Evolutionary conservation across 345 rosid genomes (phyloP).

Genomic region (Salix koriyanagi): DNA sequence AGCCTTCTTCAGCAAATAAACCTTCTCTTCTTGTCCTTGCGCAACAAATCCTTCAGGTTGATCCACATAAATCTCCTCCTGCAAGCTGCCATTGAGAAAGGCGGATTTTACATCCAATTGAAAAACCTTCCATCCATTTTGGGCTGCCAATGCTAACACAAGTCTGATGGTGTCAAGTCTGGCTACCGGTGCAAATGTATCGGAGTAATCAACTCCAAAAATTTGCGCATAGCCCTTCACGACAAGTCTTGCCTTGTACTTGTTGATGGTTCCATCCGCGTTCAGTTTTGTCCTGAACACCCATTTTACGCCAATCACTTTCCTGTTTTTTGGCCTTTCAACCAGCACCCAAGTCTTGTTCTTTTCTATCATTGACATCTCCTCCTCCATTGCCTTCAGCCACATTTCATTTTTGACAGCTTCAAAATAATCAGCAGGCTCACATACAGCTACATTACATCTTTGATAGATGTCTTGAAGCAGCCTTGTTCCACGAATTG

Average conservation of each 20-base stretch:
- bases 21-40: neutral
- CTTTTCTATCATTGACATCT: neutral
- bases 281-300: neutral
- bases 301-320: neutral
- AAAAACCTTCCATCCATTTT: neutral
- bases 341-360: neutral
- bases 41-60: neutral
- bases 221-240: neutral
- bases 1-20: neutral
- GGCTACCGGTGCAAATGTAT: neutral
- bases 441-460: neutral
- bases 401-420: neutral
- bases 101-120: too few species aligned
- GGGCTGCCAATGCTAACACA: neutral
- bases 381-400: neutral
- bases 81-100: neutral
- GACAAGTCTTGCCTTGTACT: neutral
- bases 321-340: neutral
- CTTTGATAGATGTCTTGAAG: neutral
- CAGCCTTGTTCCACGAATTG: neutral
- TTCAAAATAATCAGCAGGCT: neutral
- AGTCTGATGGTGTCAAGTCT: neutral
- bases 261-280: neutral
- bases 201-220: neutral
- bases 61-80: neutral